Evolutionary conservation across 495 filamentous ascomycete species (phyloP), one percentile per base, ranked within the genome.

Genomic region (Neurospora discreta): DNA sequence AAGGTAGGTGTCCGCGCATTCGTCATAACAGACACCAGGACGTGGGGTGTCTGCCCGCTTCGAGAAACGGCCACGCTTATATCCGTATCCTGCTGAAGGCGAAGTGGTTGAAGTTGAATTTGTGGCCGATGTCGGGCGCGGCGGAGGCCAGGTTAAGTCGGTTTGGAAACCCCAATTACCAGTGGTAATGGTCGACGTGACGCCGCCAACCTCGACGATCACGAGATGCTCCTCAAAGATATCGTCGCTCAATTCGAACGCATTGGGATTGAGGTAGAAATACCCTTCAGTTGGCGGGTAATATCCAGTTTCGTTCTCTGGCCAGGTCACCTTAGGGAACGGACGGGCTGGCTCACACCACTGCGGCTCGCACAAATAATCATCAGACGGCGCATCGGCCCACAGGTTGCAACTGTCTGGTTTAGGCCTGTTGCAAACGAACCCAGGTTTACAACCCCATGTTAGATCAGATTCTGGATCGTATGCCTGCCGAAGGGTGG

Each of bases 401-500:
- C 84, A 89, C 20, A 90, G 4, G 72, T 85, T 85, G 76, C 89
- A 91, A 38, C 78, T 77, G 7, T 46, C 77, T 0, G 83, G 81
- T 73, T 83, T 85, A 1, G 86, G 81, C 72, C 79, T 78, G 46
- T 78, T 79, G 78, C 91, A 93, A 26, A 92, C 79, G 16, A 73
- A 88, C 1, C 90, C 90, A 11, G 91, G 88, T 10, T 78, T 69
- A 73, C 91, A 93, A 40, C 90, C 90, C 84, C 84, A 90, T 1
- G 84, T 85, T 41, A 75, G 78, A 46, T 87, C 79, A 5, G 79
- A 81, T 1, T 68, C 39, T 0, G 16, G 18, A 40, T 36, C 42
- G 18, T 36, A 33, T 23, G 23, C 16, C 60, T 20, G 33, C 16
- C 10, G 70, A 69, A 39, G 43, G 5, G 39, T 9, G 40, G 33